Evolutionary conservation across 139 green algal species (phyloP), one percentile per base, ranked within the genome.

Genomic region (Tetraselmis striata): DNA sequence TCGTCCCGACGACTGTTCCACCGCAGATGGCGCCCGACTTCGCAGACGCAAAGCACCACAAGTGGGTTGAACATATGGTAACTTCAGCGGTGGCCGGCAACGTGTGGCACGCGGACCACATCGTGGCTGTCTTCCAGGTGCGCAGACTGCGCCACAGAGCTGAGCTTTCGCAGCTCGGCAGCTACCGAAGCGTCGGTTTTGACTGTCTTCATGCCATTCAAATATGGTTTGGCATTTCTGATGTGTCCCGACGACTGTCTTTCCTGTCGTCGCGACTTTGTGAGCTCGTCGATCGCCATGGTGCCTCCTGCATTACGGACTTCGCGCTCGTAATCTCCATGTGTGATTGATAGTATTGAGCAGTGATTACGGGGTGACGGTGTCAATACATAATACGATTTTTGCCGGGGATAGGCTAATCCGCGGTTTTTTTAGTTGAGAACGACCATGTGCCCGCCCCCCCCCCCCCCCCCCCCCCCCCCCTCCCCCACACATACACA

Each of bases 81-180:
- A 67, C 5, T 18, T 67, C 45, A 18, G 88, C 93, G 0, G 83
- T 91, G 11, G 89, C 93, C 82, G 95, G 95, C 31, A 90, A 93
- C 67, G 95, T 92, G 2, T 98, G 95, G 95, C 90, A 97, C 45
- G 93, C 92, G 11, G 94, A 98, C 89, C 95, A 98, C 90, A 93
- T 98, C 59, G 45, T 90, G 23, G 82, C 93, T 0, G 95, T 98
- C 29, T 95, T 94, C 84, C 80, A 90, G 80, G n/a, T 74, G 32
- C 45, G 45, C n/a, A n/a, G n/a, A n/a, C n/a, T n/a, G n/a, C n/a
- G n/a, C n/a, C n/a, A n/a, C n/a, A n/a, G n/a, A n/a, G n/a, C n/a
- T n/a, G n/a, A n/a, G n/a, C n/a, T n/a, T n/a, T n/a, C n/a, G n/a
- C n/a, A n/a, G n/a, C n/a, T n/a, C n/a, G n/a, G n/a, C n/a, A n/a